Evolutionary conservation across 352 stramenopile genomes (phyloP).

Genomic region (Aphanomyces stellatus): DNA sequence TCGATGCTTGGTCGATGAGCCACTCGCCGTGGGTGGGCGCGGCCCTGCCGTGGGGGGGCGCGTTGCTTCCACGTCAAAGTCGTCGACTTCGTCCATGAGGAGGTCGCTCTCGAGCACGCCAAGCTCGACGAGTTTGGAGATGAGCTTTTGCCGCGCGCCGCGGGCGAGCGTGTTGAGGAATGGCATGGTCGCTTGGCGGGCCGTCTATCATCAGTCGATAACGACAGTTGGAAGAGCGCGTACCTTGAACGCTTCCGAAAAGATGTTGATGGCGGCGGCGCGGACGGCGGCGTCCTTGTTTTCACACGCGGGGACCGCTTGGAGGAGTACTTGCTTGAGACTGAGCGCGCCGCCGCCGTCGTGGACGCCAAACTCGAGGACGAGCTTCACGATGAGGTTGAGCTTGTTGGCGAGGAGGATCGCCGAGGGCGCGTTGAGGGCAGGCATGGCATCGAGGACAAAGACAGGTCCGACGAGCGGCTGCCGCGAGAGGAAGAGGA

Average conservation of each 20-base stretch:
- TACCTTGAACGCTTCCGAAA: conserved; percentile 42
- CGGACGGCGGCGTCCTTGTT: conserved; percentile 66
- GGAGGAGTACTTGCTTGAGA: conserved; percentile 61
- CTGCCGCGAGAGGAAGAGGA: conserved; percentile 62
- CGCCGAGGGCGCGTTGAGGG: conserved; percentile 38
- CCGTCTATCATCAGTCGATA: conserved; percentile 27
- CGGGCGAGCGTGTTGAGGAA: conserved; percentile 59
- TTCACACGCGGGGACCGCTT: conserved; percentile 56
- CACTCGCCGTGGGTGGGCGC: conserved; percentile 56
- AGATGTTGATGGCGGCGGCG: conserved; percentile 51
- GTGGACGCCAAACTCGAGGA: conserved; percentile 68
- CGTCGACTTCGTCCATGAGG: conserved; percentile 78
- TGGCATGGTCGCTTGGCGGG: conserved; percentile 49
- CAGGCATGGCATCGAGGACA: conserved; percentile 66
- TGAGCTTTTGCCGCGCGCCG: conserved; percentile 63
- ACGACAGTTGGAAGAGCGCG: neutral
- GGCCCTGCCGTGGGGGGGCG: conserved; percentile 49
- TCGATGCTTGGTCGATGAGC: conserved; percentile 69
- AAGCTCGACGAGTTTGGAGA: conserved; percentile 65
- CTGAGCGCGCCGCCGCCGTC: conserved; percentile 36
- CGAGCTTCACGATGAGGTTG: conserved; percentile 52
- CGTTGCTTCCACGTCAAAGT: conserved; percentile 49
- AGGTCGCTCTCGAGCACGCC: conserved; percentile 65
- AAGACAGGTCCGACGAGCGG: conserved; percentile 44
- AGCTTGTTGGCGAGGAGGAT: conserved; percentile 69